These are phyloP conservation scores for Phytopythium helicoides DNA, from an alignment of 352 stramenopile species.

Conservation along the genomic window DNA sequence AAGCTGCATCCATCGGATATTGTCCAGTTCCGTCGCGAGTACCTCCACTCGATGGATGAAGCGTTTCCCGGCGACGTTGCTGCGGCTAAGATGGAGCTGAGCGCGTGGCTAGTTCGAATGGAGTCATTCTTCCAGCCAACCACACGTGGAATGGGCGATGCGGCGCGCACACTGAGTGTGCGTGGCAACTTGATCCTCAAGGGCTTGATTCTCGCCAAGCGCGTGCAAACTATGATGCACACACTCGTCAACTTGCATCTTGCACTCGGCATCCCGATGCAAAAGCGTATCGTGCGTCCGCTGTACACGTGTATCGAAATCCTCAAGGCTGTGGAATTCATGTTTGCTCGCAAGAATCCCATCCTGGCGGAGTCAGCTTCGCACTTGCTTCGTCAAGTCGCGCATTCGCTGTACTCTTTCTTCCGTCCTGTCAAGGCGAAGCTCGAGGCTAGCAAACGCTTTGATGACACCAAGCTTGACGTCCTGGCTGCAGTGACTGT, in stretches of 20 bases:
- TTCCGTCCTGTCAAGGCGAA: constrained; percentile 82
- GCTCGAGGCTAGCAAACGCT: constrained; percentile 81
- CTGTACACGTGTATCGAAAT: constrained; percentile 90
- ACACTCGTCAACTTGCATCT: constrained; percentile 87
- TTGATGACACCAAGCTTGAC: constrained; percentile 87
- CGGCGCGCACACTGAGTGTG: constrained; percentile 72
- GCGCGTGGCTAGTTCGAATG: constrained; percentile 84
- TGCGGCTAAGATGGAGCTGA: constrained; percentile 80
- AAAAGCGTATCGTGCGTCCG: constrained; percentile 80
- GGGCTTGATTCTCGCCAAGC: constrained; percentile 86
- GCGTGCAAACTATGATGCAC: constrained; percentile 90
- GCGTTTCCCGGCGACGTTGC: constrained; percentile 76
- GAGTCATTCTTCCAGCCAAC: constrained; percentile 87
- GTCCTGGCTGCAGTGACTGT: constrained; percentile 81
- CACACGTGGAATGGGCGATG: constrained; percentile 70
- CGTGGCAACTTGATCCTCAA: constrained; percentile 91
- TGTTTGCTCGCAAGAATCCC: constrained; percentile 88
- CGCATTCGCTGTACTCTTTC: constrained; percentile 74
- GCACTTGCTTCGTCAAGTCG: constrained; percentile 74
- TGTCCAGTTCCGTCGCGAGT: constrained; percentile 74
- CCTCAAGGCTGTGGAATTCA: constrained; percentile 92
- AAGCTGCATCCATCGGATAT: constrained; percentile 79
- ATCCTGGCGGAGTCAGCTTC: constrained; percentile 74
- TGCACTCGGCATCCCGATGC: constrained; percentile 83
- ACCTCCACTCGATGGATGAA: constrained; percentile 76